These are phyloP conservation scores for Limnomonas spitsbergensis DNA, from an alignment of 139 green algal genomes.

Conservation along the genomic window DNA sequence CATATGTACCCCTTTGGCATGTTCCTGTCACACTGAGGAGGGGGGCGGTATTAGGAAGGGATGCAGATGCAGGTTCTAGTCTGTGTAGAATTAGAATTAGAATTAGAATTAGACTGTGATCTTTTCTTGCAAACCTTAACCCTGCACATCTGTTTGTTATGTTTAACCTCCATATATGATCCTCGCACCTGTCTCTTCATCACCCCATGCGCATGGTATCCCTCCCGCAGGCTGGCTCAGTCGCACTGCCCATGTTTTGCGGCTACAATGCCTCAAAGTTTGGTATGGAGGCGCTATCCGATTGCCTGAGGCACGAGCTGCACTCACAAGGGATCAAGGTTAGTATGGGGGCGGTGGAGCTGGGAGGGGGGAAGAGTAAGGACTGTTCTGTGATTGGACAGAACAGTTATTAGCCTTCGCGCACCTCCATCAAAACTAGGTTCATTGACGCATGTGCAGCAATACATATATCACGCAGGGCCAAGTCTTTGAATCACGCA, in stretches of 20 bases:
- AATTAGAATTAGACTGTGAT: neutral
- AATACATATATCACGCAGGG: too few species aligned
- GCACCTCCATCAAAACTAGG: neutral
- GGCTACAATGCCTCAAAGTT: constrained; percentile 32
- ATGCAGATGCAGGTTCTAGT: neutral
- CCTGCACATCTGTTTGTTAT: neutral
- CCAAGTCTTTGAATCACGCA: too few species aligned
- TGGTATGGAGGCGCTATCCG: constrained; percentile 27
- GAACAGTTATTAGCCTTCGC: neutral
- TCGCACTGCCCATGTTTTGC: constrained; percentile 24
- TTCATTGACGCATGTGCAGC: too few species aligned
- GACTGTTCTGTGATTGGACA: neutral
- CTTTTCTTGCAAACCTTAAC: neutral
- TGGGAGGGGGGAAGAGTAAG: neutral
- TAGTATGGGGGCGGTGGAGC: neutral
- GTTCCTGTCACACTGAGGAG: too few species aligned
- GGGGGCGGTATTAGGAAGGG: too few species aligned
- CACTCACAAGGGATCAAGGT: constrained; percentile 4
- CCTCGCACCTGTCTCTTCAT: neutral
- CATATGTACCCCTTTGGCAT: too few species aligned
- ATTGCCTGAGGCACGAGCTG: constrained; percentile 24
- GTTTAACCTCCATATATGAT: neutral
- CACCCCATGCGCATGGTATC: neutral
- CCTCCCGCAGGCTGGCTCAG: constrained; percentile 17
- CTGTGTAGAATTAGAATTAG: neutral